These are phyloP conservation scores for Taphrina populina DNA, from an alignment of 1,139 yeast species.

Conservation along the genomic window DNA sequence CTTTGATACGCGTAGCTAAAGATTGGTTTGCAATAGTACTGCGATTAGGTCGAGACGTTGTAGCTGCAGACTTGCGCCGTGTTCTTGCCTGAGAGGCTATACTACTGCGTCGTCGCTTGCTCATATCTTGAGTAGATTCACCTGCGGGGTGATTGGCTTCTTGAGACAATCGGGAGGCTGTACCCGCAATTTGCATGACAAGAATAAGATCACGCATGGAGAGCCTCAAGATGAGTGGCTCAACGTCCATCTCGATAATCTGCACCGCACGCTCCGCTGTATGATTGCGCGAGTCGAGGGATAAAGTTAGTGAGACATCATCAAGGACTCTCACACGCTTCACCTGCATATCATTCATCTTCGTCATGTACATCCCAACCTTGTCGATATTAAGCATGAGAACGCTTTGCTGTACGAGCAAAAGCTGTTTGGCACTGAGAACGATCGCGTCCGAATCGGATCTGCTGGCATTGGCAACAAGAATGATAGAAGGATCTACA, in stretches of 20 bases:
- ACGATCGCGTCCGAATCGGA: conserved; percentile 81
- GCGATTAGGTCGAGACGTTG: neutral
- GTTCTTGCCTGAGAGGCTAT: neutral
- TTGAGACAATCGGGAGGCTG: conserved; percentile 57
- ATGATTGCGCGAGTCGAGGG: conserved; percentile 70
- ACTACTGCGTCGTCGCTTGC: neutral
- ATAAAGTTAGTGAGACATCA: conserved; percentile 78
- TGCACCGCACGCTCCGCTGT: conserved; percentile 59
- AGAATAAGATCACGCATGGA: conserved; percentile 83
- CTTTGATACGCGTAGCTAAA: conserved; percentile 24
- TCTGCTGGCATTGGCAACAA: conserved; percentile 75
- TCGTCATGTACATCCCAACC: conserved; percentile 81
- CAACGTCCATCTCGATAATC: conserved; percentile 67
- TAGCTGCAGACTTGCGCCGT: conserved; percentile 12
- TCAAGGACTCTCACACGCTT: conserved; percentile 73
- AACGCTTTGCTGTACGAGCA: conserved; percentile 64
- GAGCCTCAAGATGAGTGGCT: conserved; percentile 75
- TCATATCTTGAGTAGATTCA: neutral
- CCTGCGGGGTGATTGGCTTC: neutral
- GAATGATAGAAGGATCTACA: conserved; percentile 72
- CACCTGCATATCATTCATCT: conserved; percentile 65
- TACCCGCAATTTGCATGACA: conserved; percentile 69
- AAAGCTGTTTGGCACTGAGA: conserved; percentile 77
- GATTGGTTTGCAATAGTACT: conserved; percentile 18
- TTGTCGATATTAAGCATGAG: conserved; percentile 69